Conservation (phyloP, 495 filamentous ascomycete species). For the Tuber brumale region DNA sequence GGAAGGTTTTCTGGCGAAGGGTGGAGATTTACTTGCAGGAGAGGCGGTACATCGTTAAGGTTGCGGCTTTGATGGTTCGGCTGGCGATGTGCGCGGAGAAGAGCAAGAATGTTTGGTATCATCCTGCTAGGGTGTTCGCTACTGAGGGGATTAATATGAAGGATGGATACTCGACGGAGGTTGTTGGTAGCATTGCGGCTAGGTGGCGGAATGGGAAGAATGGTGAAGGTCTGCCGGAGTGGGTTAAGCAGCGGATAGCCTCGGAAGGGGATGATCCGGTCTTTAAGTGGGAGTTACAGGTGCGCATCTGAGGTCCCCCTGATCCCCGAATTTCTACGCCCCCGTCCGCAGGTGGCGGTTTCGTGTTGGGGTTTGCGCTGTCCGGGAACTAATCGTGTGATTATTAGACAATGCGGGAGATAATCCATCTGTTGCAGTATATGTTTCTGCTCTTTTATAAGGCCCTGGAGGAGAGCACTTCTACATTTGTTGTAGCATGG, state of each 20-base stretch:
- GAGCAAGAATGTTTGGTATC: conserved; percentile 37
- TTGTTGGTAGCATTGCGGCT: conserved; percentile 30
- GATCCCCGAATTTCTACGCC: background rate
- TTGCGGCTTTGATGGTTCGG: conserved; percentile 34
- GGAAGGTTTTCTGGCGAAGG: conserved; percentile 32
- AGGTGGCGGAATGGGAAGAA: conserved; percentile 33
- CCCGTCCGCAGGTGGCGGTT: background rate
- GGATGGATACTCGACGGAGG: conserved; percentile 31
- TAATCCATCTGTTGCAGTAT: conserved; percentile 39
- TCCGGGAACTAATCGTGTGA: conserved; percentile 6
- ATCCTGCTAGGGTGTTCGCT: conserved; percentile 33
- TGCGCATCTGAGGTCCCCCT: conserved; percentile 3
- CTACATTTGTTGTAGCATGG: conserved; percentile 61
- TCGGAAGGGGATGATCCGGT: conserved; percentile 30
- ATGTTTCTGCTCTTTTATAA: conserved; percentile 63
- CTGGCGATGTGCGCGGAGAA: conserved; percentile 28
- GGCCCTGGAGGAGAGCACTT: conserved; percentile 51
- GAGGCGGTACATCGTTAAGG: conserved; percentile 41
- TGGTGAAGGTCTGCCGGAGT: conserved; percentile 23
- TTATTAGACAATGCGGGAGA: conserved; percentile 38
- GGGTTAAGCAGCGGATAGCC: conserved; percentile 29
- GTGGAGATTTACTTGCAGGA: conserved; percentile 39
- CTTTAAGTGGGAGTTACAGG: conserved; percentile 42
- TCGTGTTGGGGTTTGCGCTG: background rate
- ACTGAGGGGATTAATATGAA: conserved; percentile 31